Conservation (phyloP, 1,284 basidiomycete genomes). For the Rhodotorula sp. region DNA sequence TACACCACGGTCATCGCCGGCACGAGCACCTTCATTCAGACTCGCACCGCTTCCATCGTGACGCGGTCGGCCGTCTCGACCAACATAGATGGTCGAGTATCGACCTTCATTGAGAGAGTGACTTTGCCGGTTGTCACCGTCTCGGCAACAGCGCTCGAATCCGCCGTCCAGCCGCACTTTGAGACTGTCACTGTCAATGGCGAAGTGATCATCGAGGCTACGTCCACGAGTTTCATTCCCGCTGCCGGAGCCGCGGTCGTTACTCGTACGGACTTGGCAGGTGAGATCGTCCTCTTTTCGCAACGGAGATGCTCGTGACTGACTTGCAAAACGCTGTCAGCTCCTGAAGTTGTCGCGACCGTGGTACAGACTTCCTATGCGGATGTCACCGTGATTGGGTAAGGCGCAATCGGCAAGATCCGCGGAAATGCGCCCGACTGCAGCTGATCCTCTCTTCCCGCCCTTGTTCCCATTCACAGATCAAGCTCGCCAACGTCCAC, state of each 20-base stretch:
- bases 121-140: constrained; percentile 10
- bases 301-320: background rate
- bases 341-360: background rate
- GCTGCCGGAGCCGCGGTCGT: constrained; percentile 5
- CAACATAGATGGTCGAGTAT: background rate
- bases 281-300: background rate
- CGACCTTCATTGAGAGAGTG: background rate
- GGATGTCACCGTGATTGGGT: background rate
- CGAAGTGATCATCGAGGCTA: constrained; percentile 7
- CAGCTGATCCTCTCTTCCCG: too few species aligned
- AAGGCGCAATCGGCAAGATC: background rate
- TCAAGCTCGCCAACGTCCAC: too few species aligned
- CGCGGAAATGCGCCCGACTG: too few species aligned
- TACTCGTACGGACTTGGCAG: background rate
- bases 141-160: background rate
- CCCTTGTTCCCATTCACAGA: too few species aligned
- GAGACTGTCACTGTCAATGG: constrained; percentile 13
- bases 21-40: constrained; percentile 11
- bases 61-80: constrained; percentile 4
- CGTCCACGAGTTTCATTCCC: background rate
- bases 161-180: background rate
- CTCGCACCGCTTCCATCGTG: background rate
- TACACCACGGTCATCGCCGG: constrained; percentile 21
- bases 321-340: background rate
- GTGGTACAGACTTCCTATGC: background rate